Conservation (phyloP, 495 filamentous ascomycete species). For the Chaetomium tenue region DNA sequence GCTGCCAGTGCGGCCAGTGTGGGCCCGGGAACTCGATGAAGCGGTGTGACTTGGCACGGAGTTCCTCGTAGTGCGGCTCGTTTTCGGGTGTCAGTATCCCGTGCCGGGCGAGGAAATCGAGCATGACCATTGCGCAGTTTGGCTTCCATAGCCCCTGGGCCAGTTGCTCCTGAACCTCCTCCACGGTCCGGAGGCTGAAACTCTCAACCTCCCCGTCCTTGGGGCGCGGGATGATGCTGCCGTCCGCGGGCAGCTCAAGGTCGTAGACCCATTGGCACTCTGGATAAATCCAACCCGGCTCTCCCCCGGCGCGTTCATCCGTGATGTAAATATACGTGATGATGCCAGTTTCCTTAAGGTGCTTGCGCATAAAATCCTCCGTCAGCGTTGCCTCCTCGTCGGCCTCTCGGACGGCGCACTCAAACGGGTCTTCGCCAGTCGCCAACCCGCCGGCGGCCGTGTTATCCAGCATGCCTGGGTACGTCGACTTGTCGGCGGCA, state of each 20-base stretch:
- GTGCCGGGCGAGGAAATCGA: constrained; percentile 90
- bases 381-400: constrained; percentile 88
- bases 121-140: constrained; percentile 78
- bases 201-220: constrained; percentile 85
- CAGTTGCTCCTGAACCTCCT: constrained; percentile 70
- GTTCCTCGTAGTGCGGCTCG: constrained; percentile 77
- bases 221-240: constrained; percentile 61
- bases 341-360: constrained; percentile 59
- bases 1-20: constrained; percentile 43
- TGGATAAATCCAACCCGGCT: constrained; percentile 82
- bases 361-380: constrained; percentile 61
- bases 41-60: constrained; percentile 73
- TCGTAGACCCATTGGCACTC: constrained; percentile 94
- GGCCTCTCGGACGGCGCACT: constrained; percentile 80
- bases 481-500: constrained; percentile 75
- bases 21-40: constrained; percentile 74
- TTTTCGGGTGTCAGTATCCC: constrained; percentile 78
- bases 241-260: constrained; percentile 65
- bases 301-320: constrained; percentile 74
- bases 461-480: constrained; percentile 87
- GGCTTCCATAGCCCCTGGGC: constrained; percentile 81
- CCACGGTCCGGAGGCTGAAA: constrained; percentile 73
- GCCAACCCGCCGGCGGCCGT: constrained; percentile 88
- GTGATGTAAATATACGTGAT: constrained; percentile 85
- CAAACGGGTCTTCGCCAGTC: constrained; percentile 70